Evolutionary conservation across 441 rosid species (phyloP), one percentile per base, ranked within the genome.

Genomic region (Gossypium gossypioides): DNA sequence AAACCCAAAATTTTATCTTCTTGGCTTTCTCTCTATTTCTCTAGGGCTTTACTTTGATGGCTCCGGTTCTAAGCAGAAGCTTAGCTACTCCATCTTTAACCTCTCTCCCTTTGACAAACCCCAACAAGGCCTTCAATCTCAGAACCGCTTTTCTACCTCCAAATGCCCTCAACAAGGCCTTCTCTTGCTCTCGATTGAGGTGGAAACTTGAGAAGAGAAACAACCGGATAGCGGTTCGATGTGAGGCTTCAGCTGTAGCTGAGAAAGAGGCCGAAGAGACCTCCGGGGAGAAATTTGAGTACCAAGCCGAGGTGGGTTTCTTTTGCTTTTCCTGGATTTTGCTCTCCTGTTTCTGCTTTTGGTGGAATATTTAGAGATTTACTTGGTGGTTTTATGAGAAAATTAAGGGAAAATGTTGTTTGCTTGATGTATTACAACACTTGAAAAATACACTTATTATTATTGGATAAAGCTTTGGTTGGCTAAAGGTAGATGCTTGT

Each of bases 291-390:
- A 91, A 91, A 81, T 92, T 81, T 54, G 97, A 95, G 88, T 95
- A 92, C 80, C 99, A 95, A 83, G 99, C 99, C 6, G 99, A 95
- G 97, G 99, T 95, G 81, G 74, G 89, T 62, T 44, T 73, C 63
- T 77, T 62, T 5, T 44, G 37, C 25, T 71, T 78, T 72, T 22
- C 22, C 18, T 0, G 48, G 24, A 75, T 73, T 77, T 46, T 55
- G 42, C 42, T 37, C 2, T 37, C 42, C 42, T 37, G 42, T 37
- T 37, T 37, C 12, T 6, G 51, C n/a, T 57, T 40, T 55, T 58
- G 34, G 18, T 6, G n/a, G 68, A 1, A 69, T 65, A 12, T 24
- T 44, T 27, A 64, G 46, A 50, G 44, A 29, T 13, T 68, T 37
- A 37, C 10, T 7, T 37, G 42, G 42, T 37, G 10, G 42, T 6